Conservation (phyloP, 805 yeast species). For the Teunomyces kruisii region DNA sequence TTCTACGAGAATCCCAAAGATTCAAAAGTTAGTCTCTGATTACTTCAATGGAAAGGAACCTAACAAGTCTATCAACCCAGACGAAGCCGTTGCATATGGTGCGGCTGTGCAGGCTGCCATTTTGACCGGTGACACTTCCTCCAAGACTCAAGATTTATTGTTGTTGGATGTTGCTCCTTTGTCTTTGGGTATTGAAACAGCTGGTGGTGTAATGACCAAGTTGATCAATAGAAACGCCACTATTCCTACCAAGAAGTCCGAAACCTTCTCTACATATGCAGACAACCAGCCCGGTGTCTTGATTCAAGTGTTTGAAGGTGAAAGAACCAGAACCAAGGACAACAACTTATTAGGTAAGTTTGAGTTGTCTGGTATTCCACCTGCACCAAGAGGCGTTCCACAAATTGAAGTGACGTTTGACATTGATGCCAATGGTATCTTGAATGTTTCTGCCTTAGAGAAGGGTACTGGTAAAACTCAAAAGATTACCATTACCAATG, state of each 20-base stretch:
- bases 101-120: slow-evolving; percentile 99
- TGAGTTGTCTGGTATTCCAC: slow-evolving; percentile 83
- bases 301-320: slow-evolving; percentile 95
- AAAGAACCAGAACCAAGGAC: slow-evolving; percentile 91
- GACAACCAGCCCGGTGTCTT: slow-evolving; percentile 95
- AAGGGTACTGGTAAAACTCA: slow-evolving; percentile 93
- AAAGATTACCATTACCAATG: slow-evolving; percentile 88
- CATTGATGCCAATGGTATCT: slow-evolving; percentile 82
- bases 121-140: slow-evolving; percentile 76
- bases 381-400: slow-evolving; percentile 91
- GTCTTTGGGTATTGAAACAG: slow-evolving; percentile 93
- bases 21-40: slow-evolving; percentile 87
- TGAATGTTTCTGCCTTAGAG: slow-evolving; percentile 84
- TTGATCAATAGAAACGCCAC: slow-evolving; percentile 93
- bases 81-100: slow-evolving; percentile 99
- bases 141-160: slow-evolving; percentile 50
- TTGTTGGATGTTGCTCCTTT: slow-evolving; percentile 91
- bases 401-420: slow-evolving; percentile 90
- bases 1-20: slow-evolving; percentile 98
- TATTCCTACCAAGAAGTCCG: slow-evolving; percentile 93
- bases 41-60: slow-evolving; percentile 94
- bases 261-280: slow-evolving; percentile 92
- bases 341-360: slow-evolving; percentile 87
- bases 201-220: slow-evolving; percentile 97
- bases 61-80: slow-evolving; percentile 97